A percentile compares a stretch with the other conserved stretches of the same genome.
phyloP scores from a whole-genome alignment of 352 stramenopile species.

The Blastocystis sp. region DNA sequence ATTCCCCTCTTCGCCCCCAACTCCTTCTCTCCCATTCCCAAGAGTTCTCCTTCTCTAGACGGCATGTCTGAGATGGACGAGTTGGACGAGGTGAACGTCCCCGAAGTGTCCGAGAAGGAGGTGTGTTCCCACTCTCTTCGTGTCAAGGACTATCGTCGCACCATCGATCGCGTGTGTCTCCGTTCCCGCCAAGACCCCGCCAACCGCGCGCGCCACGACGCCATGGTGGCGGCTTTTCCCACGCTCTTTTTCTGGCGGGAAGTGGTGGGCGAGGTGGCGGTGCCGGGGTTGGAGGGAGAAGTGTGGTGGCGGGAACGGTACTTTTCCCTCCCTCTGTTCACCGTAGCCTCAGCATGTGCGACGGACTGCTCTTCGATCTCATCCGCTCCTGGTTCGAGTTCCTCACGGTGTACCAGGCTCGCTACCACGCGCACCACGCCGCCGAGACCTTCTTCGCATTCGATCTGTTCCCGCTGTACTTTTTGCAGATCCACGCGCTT shows the following conservation, averaged over 20 bases:
- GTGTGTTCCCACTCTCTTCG: background rate
- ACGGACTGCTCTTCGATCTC: conserved; percentile 37
- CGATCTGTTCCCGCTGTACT: conserved; percentile 39
- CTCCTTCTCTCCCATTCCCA: conserved; percentile 8
- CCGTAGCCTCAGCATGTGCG: conserved; percentile 20
- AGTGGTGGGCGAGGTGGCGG: background rate
- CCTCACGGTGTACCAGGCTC: background rate
- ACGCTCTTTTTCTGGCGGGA: conserved; percentile 35
- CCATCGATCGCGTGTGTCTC: background rate
- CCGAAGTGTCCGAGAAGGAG: background rate
- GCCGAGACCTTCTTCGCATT: background rate
- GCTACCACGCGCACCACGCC: background rate
- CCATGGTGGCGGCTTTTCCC: background rate
- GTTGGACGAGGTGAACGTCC: background rate
- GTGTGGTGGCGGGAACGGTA: conserved; percentile 28
- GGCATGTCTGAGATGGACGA: background rate
- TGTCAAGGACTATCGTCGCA: conserved; percentile 37
- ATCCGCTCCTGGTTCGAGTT: conserved; percentile 58
- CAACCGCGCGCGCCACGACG: background rate
- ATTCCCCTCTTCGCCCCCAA: background rate
- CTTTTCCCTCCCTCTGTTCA: background rate
- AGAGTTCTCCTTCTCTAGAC: background rate
- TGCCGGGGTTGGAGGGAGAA: background rate
- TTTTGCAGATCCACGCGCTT: conserved; percentile 12
- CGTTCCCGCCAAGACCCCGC: background rate